Evolutionary conservation across 1,284 basidiomycete species (phyloP), one percentile per base, ranked within the genome.

Genomic region (Moesziomyces sp.): DNA sequence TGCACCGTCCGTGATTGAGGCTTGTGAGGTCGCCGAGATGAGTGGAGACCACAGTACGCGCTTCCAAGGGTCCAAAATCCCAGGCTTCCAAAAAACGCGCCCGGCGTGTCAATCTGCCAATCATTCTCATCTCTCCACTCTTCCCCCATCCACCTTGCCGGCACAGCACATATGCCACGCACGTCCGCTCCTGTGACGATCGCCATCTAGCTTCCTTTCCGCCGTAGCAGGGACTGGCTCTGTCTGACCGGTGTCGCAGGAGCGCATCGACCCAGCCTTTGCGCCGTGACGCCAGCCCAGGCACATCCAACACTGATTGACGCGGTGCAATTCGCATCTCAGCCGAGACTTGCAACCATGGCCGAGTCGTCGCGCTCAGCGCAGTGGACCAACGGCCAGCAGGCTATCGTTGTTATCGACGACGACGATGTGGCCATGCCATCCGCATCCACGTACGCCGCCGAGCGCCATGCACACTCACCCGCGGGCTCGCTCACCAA

Each of bases 351-450:
- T 40, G 16, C 18, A 19, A 46, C 11, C 21, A 68, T 68, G 66
- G 45, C 66, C 11, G 56, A 55, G 13, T 13, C 52, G n/a, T 55
- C 49, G 18, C 42, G 40, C 21, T 48, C 48, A 9, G 40, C 47
- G 7, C 28, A 43, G 19, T 8, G 28, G 8, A 11, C 52, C 28
- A 58, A 44, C 60, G 52, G 30, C 6, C 46, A 43, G 8, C 30
- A 57, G 24, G 59, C 63, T 8, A 66, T 67, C 44, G 42, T 63
- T 16, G 16, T 72, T 21, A 62, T 66, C 19, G 62, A 71, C 34
- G 63, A 73, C 45, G 62, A 65, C 7, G 56, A 54, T 14, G 44
- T 46, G 7, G 49, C 44, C 7, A 51, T 52, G 38, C 8, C 50
- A 0, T 30, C 56, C 3, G 47, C 50, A 1, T 18, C 21, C 16